Evolutionary conservation across 2,329 filamentous ascomycete species (phyloP), one percentile per base, ranked within the genome.

Genomic region (Cadophora luteo-olivacea): DNA sequence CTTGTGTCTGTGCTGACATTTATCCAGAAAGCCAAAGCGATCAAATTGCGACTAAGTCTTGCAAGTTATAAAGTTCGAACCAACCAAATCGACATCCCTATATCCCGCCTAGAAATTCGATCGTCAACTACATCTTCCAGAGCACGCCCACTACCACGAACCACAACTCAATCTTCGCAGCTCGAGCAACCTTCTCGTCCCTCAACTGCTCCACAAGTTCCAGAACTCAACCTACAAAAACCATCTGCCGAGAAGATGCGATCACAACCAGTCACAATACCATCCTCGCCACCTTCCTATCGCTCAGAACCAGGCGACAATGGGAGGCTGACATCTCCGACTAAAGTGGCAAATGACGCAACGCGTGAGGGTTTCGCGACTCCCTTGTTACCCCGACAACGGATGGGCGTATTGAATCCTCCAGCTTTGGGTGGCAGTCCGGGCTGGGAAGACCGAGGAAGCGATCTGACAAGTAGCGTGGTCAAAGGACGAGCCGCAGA

Each of bases 21-120:
- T 19, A 29, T 25, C 4, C 41, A 91, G 85, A 86, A 87, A 79
- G 89, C 89, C 24, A 86, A 91, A 75, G 86, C 88, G 61, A 82
- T 94, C 55, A 86, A 86, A 63, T 84, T 92, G 11, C 86, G 91
- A n/a, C 86, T 94, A 19, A 84, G 86, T 33, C 85, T 93, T 24
- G 92, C 91, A 16, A 86, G 86, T 75, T 94, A 93, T 83, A 94
- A 94, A 80, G 83, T 94, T 72, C 86, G 85, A 67, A 94, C 91
- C 1, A 89, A 91, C 69, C 92, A 94, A 79, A 85, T 88, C 65
- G 81, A 86, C 67, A 84, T 92, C 33, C 89, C 91, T 1, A 84
- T 92, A 69, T 83, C 88, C 66, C 80, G 86, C 57, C 82, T 93
- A 24, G 82, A 88, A 74, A 76, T 82, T 61, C 78, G 80, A 16